Percentiles rank a stretch among this genome's conserved stretches.
These are phyloP conservation scores for Arthrobotrys sphaeroides DNA, from an alignment of 2,329 filamentous ascomycete genomes.

Conservation along the genomic window DNA sequence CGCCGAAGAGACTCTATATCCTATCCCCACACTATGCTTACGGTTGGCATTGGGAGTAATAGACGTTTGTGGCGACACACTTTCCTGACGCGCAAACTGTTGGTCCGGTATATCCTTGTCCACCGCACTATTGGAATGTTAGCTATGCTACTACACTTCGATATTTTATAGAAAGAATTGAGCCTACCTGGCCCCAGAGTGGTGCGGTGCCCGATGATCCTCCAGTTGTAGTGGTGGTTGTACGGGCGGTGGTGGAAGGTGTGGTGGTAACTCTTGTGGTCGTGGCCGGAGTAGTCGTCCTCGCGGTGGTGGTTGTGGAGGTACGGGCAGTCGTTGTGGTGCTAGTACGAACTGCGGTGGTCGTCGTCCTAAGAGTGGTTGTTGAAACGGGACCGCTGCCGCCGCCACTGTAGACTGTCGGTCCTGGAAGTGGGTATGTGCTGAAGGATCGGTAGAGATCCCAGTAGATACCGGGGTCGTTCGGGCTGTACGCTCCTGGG, in stretches of 20 bases:
- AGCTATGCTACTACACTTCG: background rate
- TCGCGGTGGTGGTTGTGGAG: slow-evolving; percentile 6
- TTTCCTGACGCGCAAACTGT: slow-evolving; percentile 61
- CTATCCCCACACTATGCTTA: background rate
- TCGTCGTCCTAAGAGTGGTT: slow-evolving; percentile 13
- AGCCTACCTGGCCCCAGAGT: slow-evolving; percentile 29
- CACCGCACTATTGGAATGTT: slow-evolving; percentile 62
- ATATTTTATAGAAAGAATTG: background rate
- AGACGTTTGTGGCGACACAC: slow-evolving; percentile 62
- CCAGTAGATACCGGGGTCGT: slow-evolving; percentile 65
- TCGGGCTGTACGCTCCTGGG: slow-evolving; percentile 65
- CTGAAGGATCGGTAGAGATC: slow-evolving; percentile 62
- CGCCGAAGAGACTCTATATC: background rate
- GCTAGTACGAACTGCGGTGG: too few species aligned
- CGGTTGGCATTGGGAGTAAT: slow-evolving; percentile 63
- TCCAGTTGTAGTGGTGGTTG: slow-evolving; percentile 7
- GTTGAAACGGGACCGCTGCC: background rate
- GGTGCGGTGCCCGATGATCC: background rate
- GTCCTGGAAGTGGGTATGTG: slow-evolving; percentile 62
- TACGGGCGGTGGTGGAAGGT: slow-evolving; percentile 13
- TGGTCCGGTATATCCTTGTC: slow-evolving; percentile 62
- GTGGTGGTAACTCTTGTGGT: background rate
- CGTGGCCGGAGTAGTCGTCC: background rate
- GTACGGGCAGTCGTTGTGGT: slow-evolving; percentile 1
- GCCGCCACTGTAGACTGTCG: slow-evolving; percentile 58